Percentiles rank a stretch among this genome's conserved stretches.
These are phyloP conservation scores for Phlegmacium glaucopus DNA, from an alignment of 768 basidiomycete species.

Conservation along the genomic window DNA sequence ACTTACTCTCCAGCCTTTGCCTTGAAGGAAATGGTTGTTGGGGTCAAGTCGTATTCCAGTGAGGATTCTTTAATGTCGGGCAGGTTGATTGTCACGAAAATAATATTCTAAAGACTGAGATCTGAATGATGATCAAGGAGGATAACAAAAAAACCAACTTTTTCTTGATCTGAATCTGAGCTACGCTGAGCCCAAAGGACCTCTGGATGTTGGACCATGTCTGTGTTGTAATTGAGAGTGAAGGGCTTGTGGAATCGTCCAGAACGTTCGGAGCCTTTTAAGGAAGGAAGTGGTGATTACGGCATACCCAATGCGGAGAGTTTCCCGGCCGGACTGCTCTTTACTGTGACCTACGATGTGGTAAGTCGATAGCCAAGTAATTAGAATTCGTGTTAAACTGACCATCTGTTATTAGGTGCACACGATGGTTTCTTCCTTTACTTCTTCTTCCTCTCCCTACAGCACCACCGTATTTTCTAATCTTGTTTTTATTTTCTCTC, in stretches of 20 bases:
- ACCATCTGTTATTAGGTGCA: slow-evolving; percentile 54
- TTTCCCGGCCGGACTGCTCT: background rate
- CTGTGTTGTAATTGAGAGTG: slow-evolving; percentile 9
- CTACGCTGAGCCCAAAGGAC: slow-evolving; percentile 95
- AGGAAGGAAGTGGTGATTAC: slow-evolving; percentile 7
- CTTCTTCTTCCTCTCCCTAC: slow-evolving; percentile 75
- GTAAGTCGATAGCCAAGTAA: slow-evolving; percentile 32
- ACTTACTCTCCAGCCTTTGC: slow-evolving; percentile 64
- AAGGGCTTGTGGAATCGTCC: slow-evolving; percentile 35
- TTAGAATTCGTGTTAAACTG: background rate
- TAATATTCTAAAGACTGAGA: slow-evolving; percentile 59
- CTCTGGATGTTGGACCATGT: slow-evolving; percentile 70
- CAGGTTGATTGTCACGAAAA: slow-evolving; percentile 83
- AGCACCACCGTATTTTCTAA: slow-evolving; percentile 75
- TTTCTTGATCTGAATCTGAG: slow-evolving; percentile 56
- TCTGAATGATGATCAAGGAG: slow-evolving; percentile 15
- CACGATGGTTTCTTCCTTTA: slow-evolving; percentile 81
- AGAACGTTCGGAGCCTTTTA: slow-evolving; percentile 33
- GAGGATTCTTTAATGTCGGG: slow-evolving; percentile 61
- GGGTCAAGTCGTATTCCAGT: slow-evolving; percentile 58
- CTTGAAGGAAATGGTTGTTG: slow-evolving; percentile 59
- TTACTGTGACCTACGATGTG: slow-evolving; percentile 39
- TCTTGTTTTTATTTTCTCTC: slow-evolving; percentile 73
- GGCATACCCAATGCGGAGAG: background rate
- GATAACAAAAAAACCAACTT: slow-evolving; percentile 43